Evolutionary conservation across 805 yeast species (phyloP).

Genomic region (Priceomyces carsonii): DNA sequence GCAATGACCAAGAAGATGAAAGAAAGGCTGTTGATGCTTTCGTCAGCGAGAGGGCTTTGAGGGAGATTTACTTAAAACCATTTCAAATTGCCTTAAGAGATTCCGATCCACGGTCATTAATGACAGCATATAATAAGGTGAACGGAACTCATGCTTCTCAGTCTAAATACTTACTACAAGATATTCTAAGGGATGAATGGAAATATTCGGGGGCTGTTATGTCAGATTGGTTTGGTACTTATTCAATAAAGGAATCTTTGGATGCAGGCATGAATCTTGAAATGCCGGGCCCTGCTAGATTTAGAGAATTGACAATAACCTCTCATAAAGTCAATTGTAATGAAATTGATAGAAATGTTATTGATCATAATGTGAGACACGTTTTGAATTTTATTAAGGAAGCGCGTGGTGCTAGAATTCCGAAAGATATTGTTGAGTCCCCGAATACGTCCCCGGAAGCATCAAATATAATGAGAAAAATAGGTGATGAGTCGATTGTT

Average conservation of each 20-base stretch:
- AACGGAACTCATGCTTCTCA: conserved; percentile 62
- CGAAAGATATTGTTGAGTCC: conserved; percentile 31
- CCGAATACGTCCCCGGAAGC: conserved; percentile 51
- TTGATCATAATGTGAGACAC: conserved; percentile 50
- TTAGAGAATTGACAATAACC: conserved; percentile 42
- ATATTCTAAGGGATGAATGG: conserved; percentile 58
- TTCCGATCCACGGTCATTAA: conserved; percentile 53
- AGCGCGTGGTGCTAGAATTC: conserved; percentile 41
- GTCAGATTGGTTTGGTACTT: conserved; percentile 68
- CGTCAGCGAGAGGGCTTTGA: conserved; percentile 58
- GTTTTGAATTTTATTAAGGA: conserved; percentile 51
- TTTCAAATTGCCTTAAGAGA: conserved; percentile 59
- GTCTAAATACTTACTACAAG: conserved; percentile 40
- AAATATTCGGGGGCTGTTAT: conserved; percentile 54
- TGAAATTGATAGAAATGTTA: conserved; percentile 38
- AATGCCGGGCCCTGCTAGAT: conserved; percentile 63
- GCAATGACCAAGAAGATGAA: conserved; percentile 63
- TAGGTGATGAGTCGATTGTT: conserved; percentile 56
- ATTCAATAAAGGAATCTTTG: conserved; percentile 46
- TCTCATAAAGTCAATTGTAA: conserved; percentile 42
- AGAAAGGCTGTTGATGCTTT: conserved; percentile 49
- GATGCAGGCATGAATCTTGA: conserved; percentile 62
- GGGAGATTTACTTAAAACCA: conserved; percentile 48
- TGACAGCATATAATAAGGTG: conserved; percentile 65
- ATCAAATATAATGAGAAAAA: conserved; percentile 38